phyloP scores from a whole-genome alignment of 1,284 basidiomycete species.

The Cryptococcus sp. region DNA sequence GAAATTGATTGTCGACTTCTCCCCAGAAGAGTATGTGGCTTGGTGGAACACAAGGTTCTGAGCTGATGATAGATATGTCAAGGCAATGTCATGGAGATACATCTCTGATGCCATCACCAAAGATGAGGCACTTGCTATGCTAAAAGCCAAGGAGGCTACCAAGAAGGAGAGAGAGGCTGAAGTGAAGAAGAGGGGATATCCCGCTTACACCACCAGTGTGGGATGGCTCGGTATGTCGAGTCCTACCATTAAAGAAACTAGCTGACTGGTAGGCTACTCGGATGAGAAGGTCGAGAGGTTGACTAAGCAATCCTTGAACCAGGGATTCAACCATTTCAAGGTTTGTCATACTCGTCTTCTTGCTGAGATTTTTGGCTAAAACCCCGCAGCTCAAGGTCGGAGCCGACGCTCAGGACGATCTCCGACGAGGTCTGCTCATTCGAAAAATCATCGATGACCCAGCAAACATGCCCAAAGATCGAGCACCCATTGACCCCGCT shows the following conservation, averaged over 20 bases:
- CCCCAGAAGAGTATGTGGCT: slow-evolving; percentile 59
- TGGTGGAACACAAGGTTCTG: neutral
- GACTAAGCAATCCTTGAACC: slow-evolving; percentile 75
- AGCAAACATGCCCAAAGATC: slow-evolving; percentile 44
- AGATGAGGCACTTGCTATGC: slow-evolving; percentile 79
- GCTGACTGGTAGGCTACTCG: slow-evolving; percentile 57
- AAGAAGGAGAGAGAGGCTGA: slow-evolving; percentile 73
- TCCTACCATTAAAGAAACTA: neutral
- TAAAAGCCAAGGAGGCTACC: slow-evolving; percentile 68
- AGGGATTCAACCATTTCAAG: slow-evolving; percentile 93
- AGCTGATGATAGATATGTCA: slow-evolving; percentile 55
- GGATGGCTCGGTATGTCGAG: slow-evolving; percentile 71
- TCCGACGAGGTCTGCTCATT: slow-evolving; percentile 80
- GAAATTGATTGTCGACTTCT: slow-evolving; percentile 56
- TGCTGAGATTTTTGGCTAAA: slow-evolving; percentile 2
- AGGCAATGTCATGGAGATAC: slow-evolving; percentile 79
- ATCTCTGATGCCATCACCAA: slow-evolving; percentile 89
- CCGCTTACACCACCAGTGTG: slow-evolving; percentile 89
- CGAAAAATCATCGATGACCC: slow-evolving; percentile 92
- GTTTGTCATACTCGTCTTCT: slow-evolving; percentile 19
- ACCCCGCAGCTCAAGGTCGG: slow-evolving; percentile 83
- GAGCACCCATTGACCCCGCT: slow-evolving; percentile 59
- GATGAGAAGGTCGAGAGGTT: slow-evolving; percentile 86
- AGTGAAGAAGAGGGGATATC: slow-evolving; percentile 68
- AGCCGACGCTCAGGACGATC: slow-evolving; percentile 71